Conservation (phyloP, 768 basidiomycete genomes). For the Clitopilus passeckerianus region DNA sequence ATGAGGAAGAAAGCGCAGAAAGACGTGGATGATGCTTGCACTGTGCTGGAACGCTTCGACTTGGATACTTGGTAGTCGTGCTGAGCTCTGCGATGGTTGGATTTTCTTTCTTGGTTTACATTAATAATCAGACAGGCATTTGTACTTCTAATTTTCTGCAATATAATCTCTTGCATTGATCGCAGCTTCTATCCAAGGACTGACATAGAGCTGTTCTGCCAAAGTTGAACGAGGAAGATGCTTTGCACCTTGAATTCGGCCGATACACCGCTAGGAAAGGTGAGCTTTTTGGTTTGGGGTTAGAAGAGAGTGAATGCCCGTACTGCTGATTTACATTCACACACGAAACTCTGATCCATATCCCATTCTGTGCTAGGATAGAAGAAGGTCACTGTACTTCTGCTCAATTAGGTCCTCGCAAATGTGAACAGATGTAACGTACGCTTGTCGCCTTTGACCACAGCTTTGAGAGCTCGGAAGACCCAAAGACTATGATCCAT, state of each 20-base stretch:
- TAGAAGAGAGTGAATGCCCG: conserved; percentile 6
- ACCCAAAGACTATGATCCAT: conserved; percentile 39
- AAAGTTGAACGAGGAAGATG: conserved; percentile 33
- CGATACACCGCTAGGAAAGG: conserved; percentile 36
- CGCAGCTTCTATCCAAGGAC: conserved; percentile 35
- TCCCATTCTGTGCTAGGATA: conserved; percentile 70
- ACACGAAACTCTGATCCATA: conserved; percentile 59
- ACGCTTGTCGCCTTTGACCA: conserved; percentile 31
- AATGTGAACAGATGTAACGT: conserved; percentile 4
- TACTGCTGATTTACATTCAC: conserved; percentile 42
- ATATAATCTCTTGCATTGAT: conserved; percentile 18
- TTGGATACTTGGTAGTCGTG: conserved; percentile 57
- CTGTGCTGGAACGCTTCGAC: conserved; percentile 82
- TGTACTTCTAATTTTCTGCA: conserved; percentile 2
- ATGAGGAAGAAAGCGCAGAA: conserved; percentile 98
- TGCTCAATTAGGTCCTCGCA: conserved; percentile 17
- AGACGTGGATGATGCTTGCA: conserved; percentile 85
- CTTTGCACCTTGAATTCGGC: conserved; percentile 40
- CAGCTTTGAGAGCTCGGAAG: conserved; percentile 34
- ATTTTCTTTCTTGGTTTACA: neutral
- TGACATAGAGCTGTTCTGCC: conserved; percentile 29
- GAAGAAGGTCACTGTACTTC: conserved; percentile 45
- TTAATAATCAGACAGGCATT: neutral
- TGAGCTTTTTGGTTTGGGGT: neutral
- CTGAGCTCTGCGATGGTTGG: neutral